A percentile compares a stretch with the other conserved stretches of the same genome.
Conservation (phyloP, 352 stramenopile species). For the Globisporangium echinulatum region DNA sequence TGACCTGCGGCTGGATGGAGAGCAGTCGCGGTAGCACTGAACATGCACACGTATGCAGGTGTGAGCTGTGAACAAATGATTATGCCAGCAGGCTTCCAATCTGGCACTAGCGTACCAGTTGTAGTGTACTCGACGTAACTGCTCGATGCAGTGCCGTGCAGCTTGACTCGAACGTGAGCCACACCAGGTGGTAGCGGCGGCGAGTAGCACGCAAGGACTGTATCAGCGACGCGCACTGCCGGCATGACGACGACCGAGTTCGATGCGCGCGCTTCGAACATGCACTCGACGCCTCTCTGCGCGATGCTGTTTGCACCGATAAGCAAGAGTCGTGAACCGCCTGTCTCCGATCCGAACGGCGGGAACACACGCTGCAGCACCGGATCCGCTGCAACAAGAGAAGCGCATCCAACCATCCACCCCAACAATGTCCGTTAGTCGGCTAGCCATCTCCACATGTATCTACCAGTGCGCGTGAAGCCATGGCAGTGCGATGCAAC, state of each 20-base stretch:
- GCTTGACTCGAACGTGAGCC: conserved; percentile 1
- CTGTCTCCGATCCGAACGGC: conserved; percentile 5
- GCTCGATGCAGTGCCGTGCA: conserved; percentile 1
- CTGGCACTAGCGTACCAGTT: conserved; percentile 1
- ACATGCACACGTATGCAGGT: neutral
- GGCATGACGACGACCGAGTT: neutral
- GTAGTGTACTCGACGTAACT: conserved; percentile 2
- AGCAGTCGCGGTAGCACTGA: conserved; percentile 11
- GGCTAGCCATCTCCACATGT: neutral
- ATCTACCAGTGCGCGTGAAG: too few species aligned
- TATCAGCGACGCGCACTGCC: conserved; percentile 6
- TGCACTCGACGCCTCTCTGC: conserved; percentile 2
- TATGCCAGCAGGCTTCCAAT: neutral
- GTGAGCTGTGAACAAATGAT: neutral
- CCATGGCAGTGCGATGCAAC: neutral
- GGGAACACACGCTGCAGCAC: conserved; percentile 7
- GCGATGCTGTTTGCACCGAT: conserved; percentile 6
- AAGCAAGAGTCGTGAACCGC: conserved; percentile 2
- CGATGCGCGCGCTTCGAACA: conserved; percentile 1
- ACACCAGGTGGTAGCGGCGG: conserved; percentile 3
- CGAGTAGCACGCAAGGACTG: conserved; percentile 3
- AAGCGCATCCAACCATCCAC: too few species aligned
- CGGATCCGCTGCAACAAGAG: conserved; percentile 4
- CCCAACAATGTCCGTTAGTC: neutral
- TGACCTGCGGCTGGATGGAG: conserved; percentile 1